phyloP scores from a whole-genome alignment of 768 basidiomycete species.

The Candolleomyces eurysporus region DNA sequence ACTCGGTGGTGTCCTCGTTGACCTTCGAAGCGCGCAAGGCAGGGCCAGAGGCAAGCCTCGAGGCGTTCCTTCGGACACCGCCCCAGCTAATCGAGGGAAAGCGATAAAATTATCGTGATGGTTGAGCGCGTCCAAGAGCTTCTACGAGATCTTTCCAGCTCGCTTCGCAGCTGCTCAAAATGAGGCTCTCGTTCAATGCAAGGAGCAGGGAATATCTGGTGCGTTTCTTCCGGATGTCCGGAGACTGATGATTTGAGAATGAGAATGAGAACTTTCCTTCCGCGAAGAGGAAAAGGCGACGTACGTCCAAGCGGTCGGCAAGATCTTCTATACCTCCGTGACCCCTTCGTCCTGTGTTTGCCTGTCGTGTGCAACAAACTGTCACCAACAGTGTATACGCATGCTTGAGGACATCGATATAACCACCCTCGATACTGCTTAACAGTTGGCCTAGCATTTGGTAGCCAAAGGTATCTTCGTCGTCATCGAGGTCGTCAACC shows the following conservation, averaged over 20 bases:
- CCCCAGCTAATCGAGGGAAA: background rate
- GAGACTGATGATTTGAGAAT: constrained; percentile 26
- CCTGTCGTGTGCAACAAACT: constrained; percentile 32
- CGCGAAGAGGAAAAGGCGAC: background rate
- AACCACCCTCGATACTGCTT: background rate
- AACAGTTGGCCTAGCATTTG: background rate
- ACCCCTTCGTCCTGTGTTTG: constrained; percentile 24
- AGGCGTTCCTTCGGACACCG: background rate
- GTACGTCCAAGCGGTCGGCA: constrained; percentile 37
- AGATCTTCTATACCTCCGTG: constrained; percentile 21
- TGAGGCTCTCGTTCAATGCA: constrained; percentile 48
- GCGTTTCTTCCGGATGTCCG: constrained; percentile 33
- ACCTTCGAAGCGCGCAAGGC: too few species aligned
- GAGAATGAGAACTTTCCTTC: background rate
- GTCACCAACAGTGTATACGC: constrained; percentile 17
- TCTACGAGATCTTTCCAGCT: constrained; percentile 37
- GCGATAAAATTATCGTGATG: background rate
- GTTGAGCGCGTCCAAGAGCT: background rate
- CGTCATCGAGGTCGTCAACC: background rate
- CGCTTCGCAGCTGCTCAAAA: constrained; percentile 49
- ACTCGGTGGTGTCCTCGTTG: too few species aligned
- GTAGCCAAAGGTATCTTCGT: background rate
- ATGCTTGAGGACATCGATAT: background rate
- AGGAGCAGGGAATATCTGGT: constrained; percentile 45
- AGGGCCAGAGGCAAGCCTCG: too few species aligned